Percentiles rank a stretch among this genome's conserved stretches.
Evolutionary conservation across 108 stramenopile species (phyloP).

Genomic region (Conticribra guillardii): DNA sequence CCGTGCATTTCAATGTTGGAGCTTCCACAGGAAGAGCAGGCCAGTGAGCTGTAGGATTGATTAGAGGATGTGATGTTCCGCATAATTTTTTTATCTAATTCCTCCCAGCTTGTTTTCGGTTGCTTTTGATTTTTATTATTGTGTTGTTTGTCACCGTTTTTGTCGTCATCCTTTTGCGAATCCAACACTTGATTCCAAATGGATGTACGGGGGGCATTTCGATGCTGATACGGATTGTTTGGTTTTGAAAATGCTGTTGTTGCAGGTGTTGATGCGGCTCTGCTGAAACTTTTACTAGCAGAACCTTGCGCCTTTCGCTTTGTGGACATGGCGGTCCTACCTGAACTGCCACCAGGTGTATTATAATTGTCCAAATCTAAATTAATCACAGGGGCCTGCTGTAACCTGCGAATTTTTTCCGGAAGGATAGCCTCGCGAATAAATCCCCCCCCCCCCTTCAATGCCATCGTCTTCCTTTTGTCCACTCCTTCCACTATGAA

Average conservation of each 20-base stretch:
- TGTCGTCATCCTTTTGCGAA: slow-evolving; percentile 5
- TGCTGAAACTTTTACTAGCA: too few relatives aligned
- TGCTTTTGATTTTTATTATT: slow-evolving; percentile 9
- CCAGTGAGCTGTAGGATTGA: neutral
- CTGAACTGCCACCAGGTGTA: slow-evolving; percentile 24
- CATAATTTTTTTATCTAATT: slow-evolving; percentile 29
- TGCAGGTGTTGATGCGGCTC: slow-evolving; percentile 12
- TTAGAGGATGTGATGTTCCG: slow-evolving; percentile 10
- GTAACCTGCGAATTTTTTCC: slow-evolving; percentile 43
- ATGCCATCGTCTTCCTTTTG: neutral
- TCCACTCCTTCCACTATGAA: too few relatives aligned
- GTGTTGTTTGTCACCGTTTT: slow-evolving; percentile 19
- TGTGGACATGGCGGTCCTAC: slow-evolving; percentile 32
- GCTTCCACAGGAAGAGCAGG: slow-evolving; percentile 55
- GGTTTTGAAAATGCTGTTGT: neutral
- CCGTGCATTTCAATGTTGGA: slow-evolving; percentile 51
- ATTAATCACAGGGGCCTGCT: slow-evolving; percentile 2
- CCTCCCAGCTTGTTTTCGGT: slow-evolving; percentile 31
- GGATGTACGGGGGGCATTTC: slow-evolving; percentile 31
- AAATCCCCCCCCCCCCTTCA: slow-evolving; percentile 65
- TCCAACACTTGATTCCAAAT: slow-evolving; percentile 70
- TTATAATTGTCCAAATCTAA: neutral
- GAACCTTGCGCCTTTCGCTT: too few relatives aligned
- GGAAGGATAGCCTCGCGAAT: slow-evolving; percentile 57
- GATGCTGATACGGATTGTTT: slow-evolving; percentile 33